phyloP scores from a whole-genome alignment of 139 green algal genomes.

The Picochlorum sp. region DNA sequence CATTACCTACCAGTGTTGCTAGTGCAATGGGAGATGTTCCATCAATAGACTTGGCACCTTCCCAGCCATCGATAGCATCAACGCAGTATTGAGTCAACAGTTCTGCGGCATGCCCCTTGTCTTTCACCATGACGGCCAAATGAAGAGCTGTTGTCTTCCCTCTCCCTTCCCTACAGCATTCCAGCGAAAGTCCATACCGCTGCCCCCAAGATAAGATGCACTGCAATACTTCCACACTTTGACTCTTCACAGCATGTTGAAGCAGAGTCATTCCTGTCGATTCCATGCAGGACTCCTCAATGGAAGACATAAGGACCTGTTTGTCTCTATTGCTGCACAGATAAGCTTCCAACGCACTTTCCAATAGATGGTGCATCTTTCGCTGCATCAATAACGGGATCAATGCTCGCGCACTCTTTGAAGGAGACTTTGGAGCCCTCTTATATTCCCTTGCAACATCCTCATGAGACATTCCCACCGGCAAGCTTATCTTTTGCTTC shows the following conservation, averaged over 20 bases:
- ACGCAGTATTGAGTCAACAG: conserved; percentile 25
- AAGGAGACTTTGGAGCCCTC: neutral
- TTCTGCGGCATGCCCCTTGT: conserved; percentile 24
- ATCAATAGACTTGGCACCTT: conserved; percentile 15
- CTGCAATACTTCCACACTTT: conserved; percentile 16
- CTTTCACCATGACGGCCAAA: conserved; percentile 31
- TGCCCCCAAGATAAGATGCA: conserved; percentile 25
- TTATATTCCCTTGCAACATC: conserved; percentile 1
- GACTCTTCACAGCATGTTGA: conserved; percentile 31
- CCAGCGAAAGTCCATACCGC: conserved; percentile 11
- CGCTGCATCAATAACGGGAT: conserved; percentile 14
- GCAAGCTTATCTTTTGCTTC: neutral
- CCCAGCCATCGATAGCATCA: conserved; percentile 26
- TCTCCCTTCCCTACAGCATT: conserved; percentile 10
- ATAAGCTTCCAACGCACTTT: conserved; percentile 13
- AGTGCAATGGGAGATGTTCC: conserved; percentile 29
- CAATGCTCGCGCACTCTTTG: conserved; percentile 8
- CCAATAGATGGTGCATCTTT: conserved; percentile 22
- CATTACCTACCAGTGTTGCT: conserved; percentile 13
- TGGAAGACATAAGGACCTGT: too few relatives aligned
- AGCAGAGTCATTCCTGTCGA: conserved; percentile 30
- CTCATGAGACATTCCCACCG: neutral
- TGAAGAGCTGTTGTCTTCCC: conserved; percentile 35
- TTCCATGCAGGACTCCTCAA: conserved; percentile 10
- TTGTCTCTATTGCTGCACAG: too few relatives aligned